phyloP scores from a whole-genome alignment of 139 green algal species.

The Chlamydomonas sp. region DNA sequence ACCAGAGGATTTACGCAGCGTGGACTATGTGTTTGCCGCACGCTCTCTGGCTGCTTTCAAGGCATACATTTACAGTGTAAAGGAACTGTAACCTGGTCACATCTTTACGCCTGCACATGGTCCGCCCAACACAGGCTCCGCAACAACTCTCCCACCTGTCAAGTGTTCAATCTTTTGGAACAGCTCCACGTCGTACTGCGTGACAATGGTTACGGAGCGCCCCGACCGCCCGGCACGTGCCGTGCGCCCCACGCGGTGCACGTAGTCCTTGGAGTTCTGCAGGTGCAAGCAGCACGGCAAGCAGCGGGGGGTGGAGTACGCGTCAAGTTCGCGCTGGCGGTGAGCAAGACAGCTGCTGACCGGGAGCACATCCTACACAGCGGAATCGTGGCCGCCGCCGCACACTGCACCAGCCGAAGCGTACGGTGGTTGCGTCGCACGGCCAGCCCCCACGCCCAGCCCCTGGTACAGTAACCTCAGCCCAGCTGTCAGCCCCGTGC shows the following conservation, averaged over 20 bases:
- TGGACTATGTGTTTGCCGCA: too few species aligned
- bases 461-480: neutral
- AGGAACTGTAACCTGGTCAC: too few species aligned
- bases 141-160: constrained; percentile 54
- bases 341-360: neutral
- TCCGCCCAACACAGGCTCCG: too few species aligned
- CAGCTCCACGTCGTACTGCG: constrained; percentile 99
- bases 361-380: neutral
- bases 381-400: too few species aligned
- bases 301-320: too few species aligned
- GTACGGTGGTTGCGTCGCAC: neutral
- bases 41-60: too few species aligned
- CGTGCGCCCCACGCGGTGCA: constrained; percentile 96
- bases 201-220: constrained; percentile 93
- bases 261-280: constrained; percentile 81
- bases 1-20: too few species aligned
- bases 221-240: constrained; percentile 93
- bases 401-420: too few species aligned
- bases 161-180: constrained; percentile 98
- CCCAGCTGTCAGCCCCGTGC: too few species aligned
- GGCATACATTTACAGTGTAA: too few species aligned
- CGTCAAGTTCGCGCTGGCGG: neutral
- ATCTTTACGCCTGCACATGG: too few species aligned
- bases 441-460: neutral
- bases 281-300: too few species aligned